Base-by-base conservation (phyloP, 208 protist genomes). In the Trypanosoma melophagium region DNA sequence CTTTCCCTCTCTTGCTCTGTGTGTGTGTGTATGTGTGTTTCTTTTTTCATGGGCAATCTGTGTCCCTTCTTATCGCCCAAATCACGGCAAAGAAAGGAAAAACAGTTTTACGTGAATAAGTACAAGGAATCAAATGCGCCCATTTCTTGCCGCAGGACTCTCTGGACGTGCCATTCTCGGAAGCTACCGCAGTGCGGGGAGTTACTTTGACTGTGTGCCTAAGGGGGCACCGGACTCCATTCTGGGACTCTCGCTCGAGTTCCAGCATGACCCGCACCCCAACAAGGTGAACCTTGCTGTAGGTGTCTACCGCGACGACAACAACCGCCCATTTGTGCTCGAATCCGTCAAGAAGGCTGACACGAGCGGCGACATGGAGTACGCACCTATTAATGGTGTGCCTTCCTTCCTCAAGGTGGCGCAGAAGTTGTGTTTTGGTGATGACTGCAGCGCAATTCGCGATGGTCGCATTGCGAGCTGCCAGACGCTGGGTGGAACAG, bases 251-350 rank as follows among this genome's bases (percentile, higher is more conserved):
- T 77, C 73, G 3, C 69, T 71, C 2, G 75, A 77, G 57, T 93
- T 87, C 54, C 69, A 84, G 21, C 66, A 66, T 47, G 97, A 99
- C 69, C 51, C 76, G 9, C 56, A 67, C 31, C 81, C 87, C 22
- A 77, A 84, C 10, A 99, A 99, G 81, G 86, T 99, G 21, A 98
- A 98, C 74, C 83, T 99, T 4, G 94, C 83, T 35, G 87, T 99
- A 10, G 98, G 98, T n/a, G 98, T 98, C 2, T 99, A 99, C 80
- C 84, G 98, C 53, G 89, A 90, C 28, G 95, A 98, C 55, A 69
- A 90, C 19, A 95, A 91, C 54, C 90, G 94, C 67, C 94, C 97
- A 10, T 90, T 84, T 44, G 87, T 99, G 21, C 84, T 99, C 0
- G 80, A 88, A 45, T 93, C 77, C 17, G 96, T 99, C 16, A 83